Evolutionary conservation across 768 basidiomycete genomes (phyloP).

Genomic region (Mycena floridula): DNA sequence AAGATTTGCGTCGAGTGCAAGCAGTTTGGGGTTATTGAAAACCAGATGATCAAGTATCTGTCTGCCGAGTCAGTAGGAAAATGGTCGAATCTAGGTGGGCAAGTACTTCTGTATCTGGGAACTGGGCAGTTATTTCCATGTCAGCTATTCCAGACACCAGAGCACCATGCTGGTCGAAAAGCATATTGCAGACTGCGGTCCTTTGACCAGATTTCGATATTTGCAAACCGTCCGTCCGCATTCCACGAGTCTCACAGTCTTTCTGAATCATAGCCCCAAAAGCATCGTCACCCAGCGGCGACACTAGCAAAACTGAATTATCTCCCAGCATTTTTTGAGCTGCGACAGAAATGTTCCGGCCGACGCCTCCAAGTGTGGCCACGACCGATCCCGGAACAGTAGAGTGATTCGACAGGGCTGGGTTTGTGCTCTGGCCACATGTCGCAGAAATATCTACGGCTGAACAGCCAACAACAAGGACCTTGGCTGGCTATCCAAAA

Average conservation of each 20-base stretch:
- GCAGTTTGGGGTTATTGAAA: constrained; percentile 43
- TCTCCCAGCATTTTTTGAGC: constrained; percentile 46
- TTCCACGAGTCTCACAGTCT: constrained; percentile 56
- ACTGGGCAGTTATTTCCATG: constrained; percentile 63
- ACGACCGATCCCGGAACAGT: constrained; percentile 77
- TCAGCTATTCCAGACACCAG: constrained; percentile 88
- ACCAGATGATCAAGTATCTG: constrained; percentile 50
- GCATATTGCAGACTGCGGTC: constrained; percentile 85
- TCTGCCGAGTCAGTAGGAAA: background rate
- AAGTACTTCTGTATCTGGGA: constrained; percentile 41
- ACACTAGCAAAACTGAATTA: constrained; percentile 45
- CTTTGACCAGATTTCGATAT: constrained; percentile 25
- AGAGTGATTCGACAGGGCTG: constrained; percentile 44
- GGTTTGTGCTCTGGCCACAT: constrained; percentile 19
- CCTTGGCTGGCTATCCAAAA: constrained; percentile 15
- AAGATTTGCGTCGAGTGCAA: constrained; percentile 77
- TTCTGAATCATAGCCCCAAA: constrained; percentile 64
- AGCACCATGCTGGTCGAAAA: constrained; percentile 65
- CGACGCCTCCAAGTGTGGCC: constrained; percentile 82
- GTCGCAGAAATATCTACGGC: constrained; percentile 85
- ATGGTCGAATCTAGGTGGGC: background rate
- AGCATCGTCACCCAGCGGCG: constrained; percentile 70
- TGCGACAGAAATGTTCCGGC: constrained; percentile 92
- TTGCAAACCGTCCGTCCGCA: constrained; percentile 80
- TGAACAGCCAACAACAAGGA: constrained; percentile 79